Base-by-base conservation (phyloP, 2,329 filamentous ascomycete genomes). In the Cladosporium sphaerospermum region DNA sequence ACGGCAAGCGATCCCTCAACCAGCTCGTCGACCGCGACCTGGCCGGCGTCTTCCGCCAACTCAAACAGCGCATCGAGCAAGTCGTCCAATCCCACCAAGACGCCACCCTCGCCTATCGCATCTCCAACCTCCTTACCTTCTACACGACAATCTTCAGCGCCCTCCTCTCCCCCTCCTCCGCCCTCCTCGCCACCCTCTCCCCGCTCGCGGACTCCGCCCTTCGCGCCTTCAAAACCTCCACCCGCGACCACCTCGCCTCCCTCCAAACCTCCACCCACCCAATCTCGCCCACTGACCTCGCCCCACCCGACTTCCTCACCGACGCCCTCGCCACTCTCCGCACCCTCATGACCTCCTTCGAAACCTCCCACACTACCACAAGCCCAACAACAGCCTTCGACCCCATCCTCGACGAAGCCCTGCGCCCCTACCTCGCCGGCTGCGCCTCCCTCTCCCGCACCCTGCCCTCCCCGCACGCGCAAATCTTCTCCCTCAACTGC, bases 1-100 rank as follows among this genome's bases (percentile, higher is more conserved):
- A 97, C 67, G 86, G 89, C 1, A 77, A 84, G 31, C 88, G 86
- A 67, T 89, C 91, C 1, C 75, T 97, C 16, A 88, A 88, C 59
- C 84, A 93, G 57, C 78, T 99, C 2, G 89, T 97, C 23, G 91
- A 92, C 64, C 84, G 89, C 36, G 88, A 95, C 63, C 77, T 97
- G 44, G 82, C 83, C 2, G 88, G 89, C 0, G 90, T 92, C 3
- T 83, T 86, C 36, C 82, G 89, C 18, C 82, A 91, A n/a, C 71
- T 97, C n/a, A 84, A 88, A 23, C 91, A 96, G 68, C 81, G 92
- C 32, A 83, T 95, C 49, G 91, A 96, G 68, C 88, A 97, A 63
- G 88, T 95, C 16, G 86, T 97, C 13, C 90, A 95, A 62, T 88
- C 87, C 56, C 92, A 96, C 67, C 91, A 96, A 61, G 91, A 97